Evolutionary conservation across 768 basidiomycete genomes (phyloP), one percentile per base, ranked within the genome.

Genomic region (Dioszegia crocea): DNA sequence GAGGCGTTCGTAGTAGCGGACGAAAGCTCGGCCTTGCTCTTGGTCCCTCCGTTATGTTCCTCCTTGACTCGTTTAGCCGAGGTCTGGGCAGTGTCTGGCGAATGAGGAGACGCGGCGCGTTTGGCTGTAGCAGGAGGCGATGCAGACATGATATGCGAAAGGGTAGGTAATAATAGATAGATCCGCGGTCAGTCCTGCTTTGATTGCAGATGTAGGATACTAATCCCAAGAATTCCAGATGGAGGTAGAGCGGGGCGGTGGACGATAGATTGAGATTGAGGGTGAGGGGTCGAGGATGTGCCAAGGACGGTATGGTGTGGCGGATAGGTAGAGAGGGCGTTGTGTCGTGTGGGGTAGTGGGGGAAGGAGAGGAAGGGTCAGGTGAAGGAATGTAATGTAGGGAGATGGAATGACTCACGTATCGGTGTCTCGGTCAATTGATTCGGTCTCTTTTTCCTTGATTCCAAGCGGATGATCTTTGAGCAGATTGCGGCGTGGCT

Each of bases 61-160:
- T 58, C 63, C 29, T 51, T 49, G 29, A 55, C 60, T 16, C 63
- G 49, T 43, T 65, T 65, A 46, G 31, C 36, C 12, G 60, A 31
- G 12, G 57, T 56, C n/a, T 53, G 40, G 24, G 46, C 57, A 12
- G 59, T 46, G 11, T 54, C 57, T 12, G 64, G 60, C 53, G 63
- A 64, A 3, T 39, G 27, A 16, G 63, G 63, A 9, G 64, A 65
- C 17, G 61, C 64, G 24, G 64, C 57, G 33, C 64, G 60, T 41
- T 65, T 65, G 56, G 60, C 60, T 55, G 60, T 62, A 8, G 60
- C 12, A 43, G 64, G 60, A 45, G 64, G 49, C 41, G 64, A 47
- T 38, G 55, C 58, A 26, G 68, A 64, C 63, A 69, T 66, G 44
- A 21, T 52, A n/a, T 24, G 6, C 30, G 11, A 11, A 31, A 12